phyloP scores from a whole-genome alignment of 139 green algal species.

The Coccomyxa sp. region DNA sequence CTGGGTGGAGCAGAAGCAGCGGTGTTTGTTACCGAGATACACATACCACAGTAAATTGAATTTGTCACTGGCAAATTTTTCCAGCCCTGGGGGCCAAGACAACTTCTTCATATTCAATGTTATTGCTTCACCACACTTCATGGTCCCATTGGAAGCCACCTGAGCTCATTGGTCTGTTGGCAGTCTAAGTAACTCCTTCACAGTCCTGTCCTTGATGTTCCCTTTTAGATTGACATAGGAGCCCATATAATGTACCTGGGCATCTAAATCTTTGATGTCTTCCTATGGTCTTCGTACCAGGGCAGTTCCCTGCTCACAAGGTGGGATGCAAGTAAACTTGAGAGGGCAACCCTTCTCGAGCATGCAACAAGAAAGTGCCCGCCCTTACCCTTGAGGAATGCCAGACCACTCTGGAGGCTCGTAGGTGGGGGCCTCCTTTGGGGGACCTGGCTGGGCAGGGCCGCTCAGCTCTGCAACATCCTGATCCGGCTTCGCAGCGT shows the following conservation, averaged over 20 bases:
- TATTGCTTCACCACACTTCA: neutral
- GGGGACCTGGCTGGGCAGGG: neutral
- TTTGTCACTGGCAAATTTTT: neutral
- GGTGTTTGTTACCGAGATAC: neutral
- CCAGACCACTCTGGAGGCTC: conserved; percentile 52
- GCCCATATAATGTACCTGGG: neutral
- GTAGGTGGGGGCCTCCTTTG: conserved; percentile 24
- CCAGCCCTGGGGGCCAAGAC: neutral
- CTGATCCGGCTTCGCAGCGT: neutral
- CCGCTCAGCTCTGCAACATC: neutral
- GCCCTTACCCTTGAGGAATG: conserved; percentile 46
- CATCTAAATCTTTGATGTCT: too few relatives aligned
- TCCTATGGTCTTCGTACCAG: neutral
- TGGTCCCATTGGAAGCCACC: neutral
- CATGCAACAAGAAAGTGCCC: too few relatives aligned
- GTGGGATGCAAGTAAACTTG: neutral
- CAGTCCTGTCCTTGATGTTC: too few relatives aligned
- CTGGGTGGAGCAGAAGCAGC: conserved; percentile 15
- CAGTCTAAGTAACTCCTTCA: too few relatives aligned
- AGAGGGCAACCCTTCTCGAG: neutral
- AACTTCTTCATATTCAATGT: neutral
- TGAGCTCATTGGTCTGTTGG: neutral
- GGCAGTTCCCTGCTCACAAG: neutral
- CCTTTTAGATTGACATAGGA: neutral
- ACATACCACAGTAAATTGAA: neutral